Evolutionary conservation across 257 asterid genomes (phyloP), one percentile per base, ranked within the genome.

Genomic region (Parsonsia alboflavescens): DNA sequence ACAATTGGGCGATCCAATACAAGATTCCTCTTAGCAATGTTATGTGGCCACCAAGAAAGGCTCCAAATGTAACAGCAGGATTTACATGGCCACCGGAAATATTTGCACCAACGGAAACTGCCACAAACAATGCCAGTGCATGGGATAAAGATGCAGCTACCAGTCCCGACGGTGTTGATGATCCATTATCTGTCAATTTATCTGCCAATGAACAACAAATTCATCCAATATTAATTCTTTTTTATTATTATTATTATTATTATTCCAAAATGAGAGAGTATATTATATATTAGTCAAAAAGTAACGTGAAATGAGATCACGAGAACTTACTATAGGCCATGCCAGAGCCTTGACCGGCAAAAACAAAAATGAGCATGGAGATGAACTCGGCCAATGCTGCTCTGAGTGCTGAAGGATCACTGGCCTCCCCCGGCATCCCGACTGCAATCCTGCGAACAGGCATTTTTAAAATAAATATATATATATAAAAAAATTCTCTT

Each of bases 31-130:
- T 70, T 19, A 83, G 36, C 54, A 83, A 42, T 7, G 81, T 80
- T 12, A 83, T 78, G 71, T 83, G 63, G 17, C 87, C 87, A 7
- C 85, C 87, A 21, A 83, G n/a, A 12, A 80, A 80, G 11, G 82
- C 81, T 10, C 82, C 84, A 24, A 80, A 80, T 22, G 87, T 83
- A 10, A 83, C 87, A 5, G 87, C 87, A 0, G 87, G 87, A 44
- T 83, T 83, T 0, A 80, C 87, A 59, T 83, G 87, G n/a, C 85
- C 87, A 13, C 87, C 87, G 16, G 87, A 83, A 45, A 80, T 80
- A 76, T 83, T 83, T 16, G 87, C 87, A 11, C 80, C 70, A 6
- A 80, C 81, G 0, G 85, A 78, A 41, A 83, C 84, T 1, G 87
- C 87, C 70, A 80, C 87, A 22, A 83, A 65, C 8, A 83, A 85